Evolutionary conservation across 352 stramenopile genomes (phyloP).

Genomic region (Phytophthora vignae): DNA sequence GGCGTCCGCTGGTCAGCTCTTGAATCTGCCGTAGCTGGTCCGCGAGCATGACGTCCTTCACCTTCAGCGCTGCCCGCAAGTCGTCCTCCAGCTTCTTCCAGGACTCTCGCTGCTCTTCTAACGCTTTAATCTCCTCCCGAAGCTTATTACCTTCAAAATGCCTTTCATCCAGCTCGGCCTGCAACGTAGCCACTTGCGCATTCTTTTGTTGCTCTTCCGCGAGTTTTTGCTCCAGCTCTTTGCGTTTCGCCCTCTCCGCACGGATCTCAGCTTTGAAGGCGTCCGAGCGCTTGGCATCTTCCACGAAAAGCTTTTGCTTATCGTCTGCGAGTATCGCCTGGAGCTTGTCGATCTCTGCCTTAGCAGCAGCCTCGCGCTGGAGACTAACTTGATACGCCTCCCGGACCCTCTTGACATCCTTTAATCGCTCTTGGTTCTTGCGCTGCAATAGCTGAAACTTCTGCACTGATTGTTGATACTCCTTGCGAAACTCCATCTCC

Average conservation of each 20-base stretch:
- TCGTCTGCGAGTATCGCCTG: constrained; percentile 60
- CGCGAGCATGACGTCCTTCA: constrained; percentile 80
- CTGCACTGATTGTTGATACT: constrained; percentile 52
- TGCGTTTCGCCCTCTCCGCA: constrained; percentile 25
- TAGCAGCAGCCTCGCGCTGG: constrained; percentile 50
- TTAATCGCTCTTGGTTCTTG: constrained; percentile 51
- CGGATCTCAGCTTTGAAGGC: constrained; percentile 58
- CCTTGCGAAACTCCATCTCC: constrained; percentile 79
- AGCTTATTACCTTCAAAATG: constrained; percentile 27
- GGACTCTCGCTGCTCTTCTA: constrained; percentile 26
- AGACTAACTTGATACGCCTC: constrained; percentile 60
- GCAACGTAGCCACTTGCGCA: constrained; percentile 22
- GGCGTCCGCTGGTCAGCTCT: constrained; percentile 42
- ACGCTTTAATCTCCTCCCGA: constrained; percentile 29
- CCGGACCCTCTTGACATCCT: constrained; percentile 48
- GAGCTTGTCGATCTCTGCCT: constrained; percentile 52
- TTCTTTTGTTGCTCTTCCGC: constrained; percentile 31
- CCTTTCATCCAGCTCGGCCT: constrained; percentile 36
- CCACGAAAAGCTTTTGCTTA: constrained; percentile 54
- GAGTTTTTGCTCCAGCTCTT: constrained; percentile 45
- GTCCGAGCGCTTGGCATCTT: constrained; percentile 53
- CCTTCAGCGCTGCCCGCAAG: constrained; percentile 62
- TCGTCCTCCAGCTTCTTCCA: constrained; percentile 64
- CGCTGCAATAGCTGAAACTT: constrained; percentile 58
- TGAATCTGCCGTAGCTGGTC: constrained; percentile 67